Evolutionary conservation across 2,329 filamentous ascomycete species (phyloP).

Genomic region (Dactylonectria macrodidyma): DNA sequence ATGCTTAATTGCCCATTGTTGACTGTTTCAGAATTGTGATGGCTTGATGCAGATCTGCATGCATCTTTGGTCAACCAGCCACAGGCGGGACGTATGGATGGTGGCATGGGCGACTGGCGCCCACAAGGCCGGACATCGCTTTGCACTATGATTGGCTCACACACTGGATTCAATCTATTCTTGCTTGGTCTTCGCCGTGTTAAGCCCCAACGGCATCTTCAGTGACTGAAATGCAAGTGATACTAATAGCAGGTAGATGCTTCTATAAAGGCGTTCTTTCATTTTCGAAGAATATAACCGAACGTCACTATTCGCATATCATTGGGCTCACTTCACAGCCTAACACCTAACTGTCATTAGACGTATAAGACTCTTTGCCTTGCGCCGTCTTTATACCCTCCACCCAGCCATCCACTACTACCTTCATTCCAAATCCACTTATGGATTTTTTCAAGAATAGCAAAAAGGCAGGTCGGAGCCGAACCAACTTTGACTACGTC

Average conservation of each 20-base stretch:
- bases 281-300: neutral
- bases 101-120: neutral
- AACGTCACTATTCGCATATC: neutral
- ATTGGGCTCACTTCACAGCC: slow-evolving; percentile 4
- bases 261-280: neutral
- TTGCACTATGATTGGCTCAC: neutral
- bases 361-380: neutral
- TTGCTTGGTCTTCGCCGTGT: neutral
- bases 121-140: neutral
- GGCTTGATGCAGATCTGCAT: neutral
- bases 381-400: neutral
- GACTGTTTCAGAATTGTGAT: neutral
- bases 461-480: slow-evolving; percentile 1
- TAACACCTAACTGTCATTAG: neutral
- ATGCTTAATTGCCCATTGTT: neutral
- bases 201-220: neutral
- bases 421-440: neutral
- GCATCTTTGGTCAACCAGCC: neutral
- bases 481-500: slow-evolving; percentile 9
- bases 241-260: neutral
- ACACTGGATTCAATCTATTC: neutral
- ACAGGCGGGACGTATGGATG: neutral
- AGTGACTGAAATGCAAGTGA: neutral
- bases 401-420: neutral
- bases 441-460: slow-evolving; percentile 5